These are phyloP conservation scores for Fomitopsis pulvina DNA, from an alignment of 768 basidiomycete species.

Conservation along the genomic window DNA sequence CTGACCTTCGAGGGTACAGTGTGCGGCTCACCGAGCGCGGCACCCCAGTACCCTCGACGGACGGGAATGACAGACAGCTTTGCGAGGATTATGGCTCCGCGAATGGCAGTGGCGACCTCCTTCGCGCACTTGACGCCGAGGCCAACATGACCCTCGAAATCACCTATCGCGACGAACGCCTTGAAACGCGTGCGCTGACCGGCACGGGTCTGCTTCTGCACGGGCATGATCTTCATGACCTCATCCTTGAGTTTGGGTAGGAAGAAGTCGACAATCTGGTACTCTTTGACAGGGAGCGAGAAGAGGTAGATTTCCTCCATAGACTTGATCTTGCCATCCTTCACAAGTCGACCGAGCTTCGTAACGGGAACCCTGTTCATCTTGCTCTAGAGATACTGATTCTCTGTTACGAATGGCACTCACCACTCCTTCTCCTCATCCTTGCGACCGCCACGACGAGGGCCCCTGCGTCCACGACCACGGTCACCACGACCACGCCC, in stretches of 20 bases:
- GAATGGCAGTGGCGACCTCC: conserved; percentile 99
- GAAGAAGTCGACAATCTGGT: conserved; percentile 99
- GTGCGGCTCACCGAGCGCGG: conserved; percentile 97
- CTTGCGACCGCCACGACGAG: conserved; percentile 95
- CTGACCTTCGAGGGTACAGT: conserved; percentile 98
- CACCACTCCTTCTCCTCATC: conserved; percentile 99
- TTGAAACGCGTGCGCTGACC: conserved; percentile 99
- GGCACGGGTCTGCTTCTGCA: conserved; percentile 99
- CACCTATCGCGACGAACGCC: conserved; percentile 99
- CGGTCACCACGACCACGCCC: conserved; percentile 83
- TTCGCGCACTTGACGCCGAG: conserved; percentile 99
- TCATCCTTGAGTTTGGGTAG: conserved; percentile 98
- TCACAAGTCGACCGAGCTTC: conserved; percentile 97
- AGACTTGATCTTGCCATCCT: conserved; percentile 99
- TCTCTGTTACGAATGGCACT: conserved; percentile 18
- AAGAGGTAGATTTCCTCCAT: conserved; percentile 99
- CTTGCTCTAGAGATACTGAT: neutral
- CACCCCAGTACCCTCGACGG: conserved; percentile 99
- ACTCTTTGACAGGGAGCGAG: conserved; percentile 99
- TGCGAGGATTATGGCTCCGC: conserved; percentile 98
- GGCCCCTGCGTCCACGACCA: conserved; percentile 63
- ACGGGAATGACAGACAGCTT: conserved; percentile 98
- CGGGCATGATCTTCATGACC: conserved; percentile 99
- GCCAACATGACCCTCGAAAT: conserved; percentile 97
- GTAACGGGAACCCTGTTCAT: conserved; percentile 85